A percentile compares a stretch with the other conserved stretches of the same genome.
Evolutionary conservation across 129 eudicot genomes (phyloP).

Genomic region (Escallonia rubra): DNA sequence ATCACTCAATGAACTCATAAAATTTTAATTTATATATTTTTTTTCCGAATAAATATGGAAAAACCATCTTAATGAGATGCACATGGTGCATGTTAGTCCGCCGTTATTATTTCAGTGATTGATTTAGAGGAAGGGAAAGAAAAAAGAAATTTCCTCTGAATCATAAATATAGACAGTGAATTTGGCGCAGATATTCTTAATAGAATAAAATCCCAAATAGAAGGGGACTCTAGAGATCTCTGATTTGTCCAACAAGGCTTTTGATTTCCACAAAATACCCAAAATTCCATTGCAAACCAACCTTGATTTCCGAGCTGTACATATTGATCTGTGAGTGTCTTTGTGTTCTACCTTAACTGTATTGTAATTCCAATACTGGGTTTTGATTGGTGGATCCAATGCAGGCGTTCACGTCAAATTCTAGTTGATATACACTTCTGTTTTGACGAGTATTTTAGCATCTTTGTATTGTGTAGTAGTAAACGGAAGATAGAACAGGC

Average conservation of each 20-base stretch:
- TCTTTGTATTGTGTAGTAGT: neutral
- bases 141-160: no score
- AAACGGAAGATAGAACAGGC: no score
- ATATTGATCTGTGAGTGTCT: no score
- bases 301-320: neutral
- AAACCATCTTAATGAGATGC: no score
- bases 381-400: neutral
- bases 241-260: neutral
- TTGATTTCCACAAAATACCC: constrained; percentile 2
- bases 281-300: neutral
- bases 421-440: neutral
- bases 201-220: no score
- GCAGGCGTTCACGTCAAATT: neutral
- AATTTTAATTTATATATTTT: no score
- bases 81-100: no score
- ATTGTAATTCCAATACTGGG: neutral
- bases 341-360: neutral
- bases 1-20: no score
- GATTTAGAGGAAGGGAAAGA: no score
- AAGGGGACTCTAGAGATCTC: constrained; percentile 1
- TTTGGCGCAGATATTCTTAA: neutral
- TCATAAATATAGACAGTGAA: neutral
- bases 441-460: neutral
- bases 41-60: no score
- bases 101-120: no score